A percentile compares a stretch with the other conserved stretches of the same genome.
These are phyloP conservation scores for Alternaria ethzedia DNA, from an alignment of 2,329 filamentous ascomycete species.

Conservation along the genomic window DNA sequence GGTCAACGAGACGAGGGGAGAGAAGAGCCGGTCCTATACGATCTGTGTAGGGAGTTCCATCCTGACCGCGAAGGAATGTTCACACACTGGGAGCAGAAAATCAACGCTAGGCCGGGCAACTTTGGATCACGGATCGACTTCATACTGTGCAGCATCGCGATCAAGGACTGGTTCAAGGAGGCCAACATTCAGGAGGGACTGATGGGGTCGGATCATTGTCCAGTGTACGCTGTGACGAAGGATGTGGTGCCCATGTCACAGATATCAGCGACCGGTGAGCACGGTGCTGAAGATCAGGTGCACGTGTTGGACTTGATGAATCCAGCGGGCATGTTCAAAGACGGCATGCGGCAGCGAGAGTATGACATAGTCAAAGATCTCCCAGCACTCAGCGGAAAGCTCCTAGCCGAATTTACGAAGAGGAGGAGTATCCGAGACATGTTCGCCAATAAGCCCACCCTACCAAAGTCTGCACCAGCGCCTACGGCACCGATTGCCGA, in stretches of 20 bases:
- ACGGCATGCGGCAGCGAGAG: conserved; percentile 69
- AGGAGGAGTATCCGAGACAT: conserved; percentile 89
- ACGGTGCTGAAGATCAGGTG: conserved; percentile 54
- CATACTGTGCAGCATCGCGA: conserved; percentile 78
- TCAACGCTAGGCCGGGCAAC: conserved; percentile 94
- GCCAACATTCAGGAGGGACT: conserved; percentile 92
- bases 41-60: conserved; percentile 83
- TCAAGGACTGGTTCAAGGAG: conserved; percentile 79
- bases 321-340: conserved; percentile 71
- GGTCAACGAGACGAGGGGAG: conserved; percentile 72
- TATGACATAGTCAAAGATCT: conserved; percentile 69
- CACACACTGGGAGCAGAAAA: conserved; percentile 94
- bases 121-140: conserved; percentile 94
- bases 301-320: conserved; percentile 79
- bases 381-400: conserved; percentile 76
- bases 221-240: conserved; percentile 79
- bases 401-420: conserved; percentile 87
- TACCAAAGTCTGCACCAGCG: conserved; percentile 9
- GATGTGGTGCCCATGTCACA: conserved; percentile 61
- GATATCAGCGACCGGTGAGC: conserved; percentile 1
- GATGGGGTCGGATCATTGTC: conserved; percentile 95
- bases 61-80: conserved; percentile 87
- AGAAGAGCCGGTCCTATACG: conserved; percentile 76
- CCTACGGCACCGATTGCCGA: not conserved
- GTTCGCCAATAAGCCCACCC: conserved; percentile 64